Conservation (phyloP, 352 stramenopile species). For the Phytophthora agathidicida region DNA sequence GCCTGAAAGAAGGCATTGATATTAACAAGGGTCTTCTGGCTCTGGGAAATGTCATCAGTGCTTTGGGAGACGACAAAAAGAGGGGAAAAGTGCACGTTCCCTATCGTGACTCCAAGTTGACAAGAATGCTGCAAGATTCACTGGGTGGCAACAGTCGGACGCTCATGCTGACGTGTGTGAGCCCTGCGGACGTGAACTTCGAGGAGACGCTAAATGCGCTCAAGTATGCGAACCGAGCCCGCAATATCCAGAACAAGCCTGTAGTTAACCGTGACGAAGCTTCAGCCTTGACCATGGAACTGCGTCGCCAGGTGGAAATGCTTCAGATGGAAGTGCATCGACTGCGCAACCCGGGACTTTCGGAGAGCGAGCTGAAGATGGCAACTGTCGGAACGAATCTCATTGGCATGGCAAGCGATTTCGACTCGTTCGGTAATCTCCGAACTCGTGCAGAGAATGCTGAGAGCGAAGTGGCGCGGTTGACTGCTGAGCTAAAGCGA, state of each 20-base stretch:
- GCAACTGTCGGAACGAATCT: constrained; percentile 61
- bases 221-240: constrained; percentile 91
- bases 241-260: constrained; percentile 92
- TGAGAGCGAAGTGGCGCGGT: constrained; percentile 76
- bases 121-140: constrained; percentile 93
- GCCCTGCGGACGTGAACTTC: constrained; percentile 90
- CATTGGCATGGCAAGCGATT: constrained; percentile 72
- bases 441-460: constrained; percentile 76
- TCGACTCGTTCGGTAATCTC: constrained; percentile 80
- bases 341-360: constrained; percentile 80
- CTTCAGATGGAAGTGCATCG: constrained; percentile 85
- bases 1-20: constrained; percentile 96
- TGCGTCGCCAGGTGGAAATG: constrained; percentile 80
- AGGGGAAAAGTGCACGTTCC: constrained; percentile 92
- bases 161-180: constrained; percentile 93
- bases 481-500: constrained; percentile 81
- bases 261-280: constrained; percentile 87
- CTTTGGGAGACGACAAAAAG: constrained; percentile 92
- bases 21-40: constrained; percentile 99
- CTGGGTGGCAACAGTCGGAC: constrained; percentile 93
- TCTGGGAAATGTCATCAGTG: constrained; percentile 98
- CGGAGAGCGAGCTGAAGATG: constrained; percentile 80
- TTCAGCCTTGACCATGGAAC: constrained; percentile 72
- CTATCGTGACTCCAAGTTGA: constrained; percentile 96
- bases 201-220: constrained; percentile 93